Evolutionary conservation across 2,329 filamentous ascomycete species (phyloP), one percentile per base, ranked within the genome.

Genomic region (Hansfordia pulvinata): DNA sequence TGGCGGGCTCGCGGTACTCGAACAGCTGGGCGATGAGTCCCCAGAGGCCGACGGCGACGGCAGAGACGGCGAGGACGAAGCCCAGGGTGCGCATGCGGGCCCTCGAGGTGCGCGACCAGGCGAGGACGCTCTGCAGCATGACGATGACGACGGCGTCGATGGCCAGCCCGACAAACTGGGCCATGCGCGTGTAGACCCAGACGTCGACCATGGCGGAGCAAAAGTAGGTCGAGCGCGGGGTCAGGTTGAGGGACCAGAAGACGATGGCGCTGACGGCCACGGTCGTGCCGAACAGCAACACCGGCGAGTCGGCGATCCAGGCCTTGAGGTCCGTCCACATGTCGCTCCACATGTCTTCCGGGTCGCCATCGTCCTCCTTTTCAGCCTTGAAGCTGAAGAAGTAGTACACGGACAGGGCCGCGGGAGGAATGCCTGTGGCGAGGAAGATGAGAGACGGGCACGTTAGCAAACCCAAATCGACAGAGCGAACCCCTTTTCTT

Each of bases 101-200:
- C 33, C 55, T 62, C 5, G 59, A 56, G 0, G 60, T 64, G 20
- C 58, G 53, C 1, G 59, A 49, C 62, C 64, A 68, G 9, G 56
- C 54, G 5, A 71, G 41, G 4, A 66, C 49, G 19, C 63, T 56
- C 64, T 66, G 70, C 3, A 55, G 32, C 8, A 65, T 41, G n/a
- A 65, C 39, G 12, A 62, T 38, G 27, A 68, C 58, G 20, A 44
- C 30, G 6, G 56, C 53, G 35, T 71, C 65, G 5, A 65, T 44
- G 13, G 55, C 31, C 11, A 69, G 40, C 0, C 61, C 60, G 2
- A 53, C 11, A 25, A 54, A 48, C 33, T 69, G 66, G 6, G 60
- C 36, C n/a, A 49, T 33, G 1, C 60, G 34, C 2, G 58, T 44
- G 11, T 42, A 42, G 4, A 43, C 38, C 3, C 43, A 43, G 26